Conservation (phyloP, 2,329 filamentous ascomycete species). For the Monosporascus sp. region DNA sequence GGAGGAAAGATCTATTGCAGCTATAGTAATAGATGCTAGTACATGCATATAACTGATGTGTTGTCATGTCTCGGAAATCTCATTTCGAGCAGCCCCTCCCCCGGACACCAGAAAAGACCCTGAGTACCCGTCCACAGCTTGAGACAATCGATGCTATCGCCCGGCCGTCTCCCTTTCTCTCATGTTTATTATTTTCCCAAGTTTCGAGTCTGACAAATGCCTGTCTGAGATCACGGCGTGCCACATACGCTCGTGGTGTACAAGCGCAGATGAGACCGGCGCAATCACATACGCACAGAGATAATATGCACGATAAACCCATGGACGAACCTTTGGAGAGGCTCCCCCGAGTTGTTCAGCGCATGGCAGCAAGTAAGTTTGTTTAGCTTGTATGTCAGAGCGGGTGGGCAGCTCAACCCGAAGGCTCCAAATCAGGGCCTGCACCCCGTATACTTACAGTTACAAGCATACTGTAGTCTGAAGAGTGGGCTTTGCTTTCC, state of each 20-base stretch:
- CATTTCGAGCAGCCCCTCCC: conserved; percentile 17
- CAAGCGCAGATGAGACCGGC: neutral
- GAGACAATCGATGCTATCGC: conserved; percentile 22
- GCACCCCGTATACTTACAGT: too few species aligned
- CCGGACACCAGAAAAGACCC: conserved; percentile 1
- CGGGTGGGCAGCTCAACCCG: too few species aligned
- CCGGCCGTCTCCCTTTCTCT: conserved; percentile 4
- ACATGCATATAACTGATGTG: neutral
- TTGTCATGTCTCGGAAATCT: conserved; percentile 12
- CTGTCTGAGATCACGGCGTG: conserved; percentile 13
- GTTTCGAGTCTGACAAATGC: neutral
- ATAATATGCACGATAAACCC: too few species aligned
- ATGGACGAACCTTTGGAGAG: too few species aligned
- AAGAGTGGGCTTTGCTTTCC: too few species aligned
- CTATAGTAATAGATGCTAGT: neutral
- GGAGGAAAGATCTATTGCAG: neutral
- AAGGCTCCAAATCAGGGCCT: too few species aligned
- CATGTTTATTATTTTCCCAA: conserved; percentile 1
- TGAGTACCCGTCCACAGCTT: conserved; percentile 3
- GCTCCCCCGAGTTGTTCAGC: too few species aligned
- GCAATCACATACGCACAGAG: too few species aligned
- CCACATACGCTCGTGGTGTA: neutral
- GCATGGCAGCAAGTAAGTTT: too few species aligned
- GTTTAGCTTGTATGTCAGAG: too few species aligned
- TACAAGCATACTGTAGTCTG: too few species aligned